Evolutionary conservation across 176 grass and related monocot species (phyloP).

Genomic region (Triticum urartu): DNA sequence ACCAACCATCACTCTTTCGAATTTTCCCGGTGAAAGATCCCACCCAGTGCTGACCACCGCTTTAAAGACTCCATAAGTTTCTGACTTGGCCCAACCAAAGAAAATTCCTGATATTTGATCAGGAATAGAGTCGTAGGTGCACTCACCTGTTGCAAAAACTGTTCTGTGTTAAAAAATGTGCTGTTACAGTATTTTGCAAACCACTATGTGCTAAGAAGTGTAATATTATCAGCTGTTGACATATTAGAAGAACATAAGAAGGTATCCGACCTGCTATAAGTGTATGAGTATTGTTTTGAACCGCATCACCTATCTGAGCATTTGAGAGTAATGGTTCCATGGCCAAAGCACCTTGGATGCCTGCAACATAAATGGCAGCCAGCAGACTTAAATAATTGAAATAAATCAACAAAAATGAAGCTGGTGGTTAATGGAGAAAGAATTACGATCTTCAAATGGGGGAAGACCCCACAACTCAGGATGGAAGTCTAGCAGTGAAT

Average conservation of each 20-base stretch:
- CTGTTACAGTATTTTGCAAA: not conserved
- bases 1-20: conserved; percentile 66
- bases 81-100: conserved; percentile 74
- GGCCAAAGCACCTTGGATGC: conserved; percentile 54
- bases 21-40: conserved; percentile 44
- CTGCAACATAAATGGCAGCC: conserved; percentile 37
- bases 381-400: conserved; percentile 15
- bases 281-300: conserved; percentile 34
- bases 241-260: not conserved
- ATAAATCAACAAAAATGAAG: conserved; percentile 7
- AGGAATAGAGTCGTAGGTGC: conserved; percentile 61
- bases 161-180: not conserved
- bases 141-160: conserved; percentile 43
- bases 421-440: conserved; percentile 14
- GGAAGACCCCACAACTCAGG: conserved; percentile 83
- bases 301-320: conserved; percentile 27
- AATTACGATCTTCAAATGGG: conserved; percentile 78
- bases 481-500: conserved; percentile 82
- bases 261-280: conserved; percentile 49
- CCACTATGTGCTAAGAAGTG: not conserved
- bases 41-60: conserved; percentile 65
- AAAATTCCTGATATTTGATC: conserved; percentile 75
- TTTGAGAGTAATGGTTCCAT: conserved; percentile 61
- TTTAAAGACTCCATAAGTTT: conserved; percentile 49
- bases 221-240: not conserved